These are phyloP conservation scores for Claviceps sp. DNA, from an alignment of 2,329 filamentous ascomycete species.

Conservation along the genomic window DNA sequence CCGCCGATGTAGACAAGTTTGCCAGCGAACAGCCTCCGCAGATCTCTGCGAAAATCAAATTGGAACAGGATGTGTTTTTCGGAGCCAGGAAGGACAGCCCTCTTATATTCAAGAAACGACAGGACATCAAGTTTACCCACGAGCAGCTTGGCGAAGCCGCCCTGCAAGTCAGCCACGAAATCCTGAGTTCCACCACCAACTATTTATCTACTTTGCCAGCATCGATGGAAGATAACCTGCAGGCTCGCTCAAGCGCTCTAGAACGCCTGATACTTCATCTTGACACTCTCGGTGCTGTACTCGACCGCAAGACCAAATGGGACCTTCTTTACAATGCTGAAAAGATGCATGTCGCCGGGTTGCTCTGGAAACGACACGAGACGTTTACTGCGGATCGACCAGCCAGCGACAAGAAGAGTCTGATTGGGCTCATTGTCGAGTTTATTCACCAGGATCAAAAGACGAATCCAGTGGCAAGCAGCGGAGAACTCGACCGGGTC, in stretches of 20 bases:
- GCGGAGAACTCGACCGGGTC: constrained; percentile 63
- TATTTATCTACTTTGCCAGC: constrained; percentile 61
- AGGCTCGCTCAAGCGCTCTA: constrained; percentile 58
- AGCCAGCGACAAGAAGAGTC: constrained; percentile 49
- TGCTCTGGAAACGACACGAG: constrained; percentile 74
- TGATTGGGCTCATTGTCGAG: constrained; percentile 61
- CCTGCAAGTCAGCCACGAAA: constrained; percentile 63
- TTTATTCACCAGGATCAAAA: constrained; percentile 67
- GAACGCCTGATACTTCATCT: constrained; percentile 63
- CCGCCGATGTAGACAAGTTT: constrained; percentile 46
- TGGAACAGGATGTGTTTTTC: constrained; percentile 92
- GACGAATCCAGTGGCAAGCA: constrained; percentile 47
- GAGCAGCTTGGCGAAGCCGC: constrained; percentile 67
- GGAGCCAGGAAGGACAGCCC: constrained; percentile 70
- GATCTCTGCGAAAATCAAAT: constrained; percentile 73
- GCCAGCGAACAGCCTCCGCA: constrained; percentile 41
- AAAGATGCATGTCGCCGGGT: constrained; percentile 67
- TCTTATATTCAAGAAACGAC: constrained; percentile 65
- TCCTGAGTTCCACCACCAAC: constrained; percentile 62
- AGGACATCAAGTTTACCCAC: constrained; percentile 51
- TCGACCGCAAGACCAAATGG: constrained; percentile 63
- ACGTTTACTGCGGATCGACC: constrained; percentile 46
- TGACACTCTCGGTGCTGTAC: constrained; percentile 45
- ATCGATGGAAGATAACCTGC: constrained; percentile 70
- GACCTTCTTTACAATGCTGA: constrained; percentile 78